phyloP scores from a whole-genome alignment of 2,329 filamentous ascomycete genomes.

The Curvularia verruculosa region DNA sequence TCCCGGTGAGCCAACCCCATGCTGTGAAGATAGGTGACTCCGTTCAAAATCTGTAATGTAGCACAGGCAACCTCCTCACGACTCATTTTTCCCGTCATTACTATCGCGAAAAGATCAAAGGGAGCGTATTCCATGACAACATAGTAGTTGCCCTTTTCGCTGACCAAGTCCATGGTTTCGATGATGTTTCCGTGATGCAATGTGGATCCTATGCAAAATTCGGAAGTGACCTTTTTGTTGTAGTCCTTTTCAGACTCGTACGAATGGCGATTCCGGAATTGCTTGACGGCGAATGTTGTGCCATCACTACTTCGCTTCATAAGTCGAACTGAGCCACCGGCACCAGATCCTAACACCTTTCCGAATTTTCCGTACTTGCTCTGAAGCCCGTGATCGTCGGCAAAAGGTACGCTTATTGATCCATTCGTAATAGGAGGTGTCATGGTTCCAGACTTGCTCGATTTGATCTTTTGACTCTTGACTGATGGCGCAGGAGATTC shows the following conservation, averaged over 20 bases:
- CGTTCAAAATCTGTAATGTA: slow-evolving; percentile 92
- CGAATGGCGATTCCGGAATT: slow-evolving; percentile 88
- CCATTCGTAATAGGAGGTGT: slow-evolving; percentile 46
- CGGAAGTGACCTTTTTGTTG: slow-evolving; percentile 95
- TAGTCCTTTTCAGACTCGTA: slow-evolving; percentile 97
- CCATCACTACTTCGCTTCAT: slow-evolving; percentile 94
- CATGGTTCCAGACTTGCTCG: slow-evolving; percentile 49
- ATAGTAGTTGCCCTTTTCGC: slow-evolving; percentile 93
- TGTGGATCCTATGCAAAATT: slow-evolving; percentile 97
- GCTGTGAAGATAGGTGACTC: slow-evolving; percentile 91
- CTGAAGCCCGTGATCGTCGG: slow-evolving; percentile 87
- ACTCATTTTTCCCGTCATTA: slow-evolving; percentile 98
- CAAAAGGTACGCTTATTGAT: slow-evolving; percentile 72
- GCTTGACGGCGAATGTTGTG: slow-evolving; percentile 95
- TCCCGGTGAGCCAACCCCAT: slow-evolving; percentile 95
- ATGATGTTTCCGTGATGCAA: slow-evolving; percentile 98
- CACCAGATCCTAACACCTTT: slow-evolving; percentile 89
- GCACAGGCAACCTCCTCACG: slow-evolving; percentile 88
- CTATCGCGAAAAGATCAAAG: slow-evolving; percentile 93
- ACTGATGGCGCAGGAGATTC: slow-evolving; percentile 67
- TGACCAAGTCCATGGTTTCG: slow-evolving; percentile 94
- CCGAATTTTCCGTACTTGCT: slow-evolving; percentile 97
- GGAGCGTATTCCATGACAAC: slow-evolving; percentile 99
- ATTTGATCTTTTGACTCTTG: slow-evolving; percentile 60
- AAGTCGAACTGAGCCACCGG: slow-evolving; percentile 89